Percentiles rank a stretch among this genome's conserved stretches.
These are phyloP conservation scores for Podospora bellae-mahoneyi DNA, from an alignment of 495 filamentous ascomycete species.

Conservation along the genomic window DNA sequence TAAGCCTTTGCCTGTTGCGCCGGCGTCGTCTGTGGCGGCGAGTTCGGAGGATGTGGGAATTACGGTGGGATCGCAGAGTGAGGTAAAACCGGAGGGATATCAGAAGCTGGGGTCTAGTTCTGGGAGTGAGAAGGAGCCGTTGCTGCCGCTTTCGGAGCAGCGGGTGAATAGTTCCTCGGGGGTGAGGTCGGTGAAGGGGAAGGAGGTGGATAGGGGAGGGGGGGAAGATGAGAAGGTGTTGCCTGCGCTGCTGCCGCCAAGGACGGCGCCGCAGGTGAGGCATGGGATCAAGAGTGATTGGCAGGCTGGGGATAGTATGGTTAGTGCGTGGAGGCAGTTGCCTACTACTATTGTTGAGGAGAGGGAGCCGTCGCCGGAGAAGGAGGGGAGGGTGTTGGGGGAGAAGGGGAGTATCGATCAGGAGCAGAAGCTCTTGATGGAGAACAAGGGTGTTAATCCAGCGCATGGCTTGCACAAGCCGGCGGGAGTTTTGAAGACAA, in stretches of 20 bases:
- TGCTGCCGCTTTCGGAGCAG: background rate
- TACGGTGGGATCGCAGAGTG: background rate
- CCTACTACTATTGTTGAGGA: constrained; percentile 34
- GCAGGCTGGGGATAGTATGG: background rate
- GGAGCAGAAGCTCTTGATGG: background rate
- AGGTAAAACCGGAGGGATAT: background rate
- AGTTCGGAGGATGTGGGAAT: background rate
- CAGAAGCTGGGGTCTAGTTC: background rate
- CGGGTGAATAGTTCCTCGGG: background rate
- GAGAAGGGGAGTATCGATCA: constrained; percentile 1
- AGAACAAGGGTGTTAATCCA: background rate
- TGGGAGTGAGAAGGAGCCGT: background rate
- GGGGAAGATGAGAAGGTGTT: constrained; percentile 13
- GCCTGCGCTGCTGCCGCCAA: constrained; percentile 6
- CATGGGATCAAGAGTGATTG: constrained; percentile 16
- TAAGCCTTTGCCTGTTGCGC: constrained; percentile 19
- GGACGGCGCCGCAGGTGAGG: constrained; percentile 15
- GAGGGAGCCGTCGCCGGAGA: constrained; percentile 26
- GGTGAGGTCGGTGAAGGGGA: background rate
- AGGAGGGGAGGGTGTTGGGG: background rate
- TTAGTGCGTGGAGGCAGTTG: constrained; percentile 5
- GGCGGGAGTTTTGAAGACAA: background rate
- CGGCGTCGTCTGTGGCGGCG: background rate
- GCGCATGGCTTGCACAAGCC: background rate
- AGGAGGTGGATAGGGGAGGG: background rate